Evolutionary conservation across 306 rosid genomes (phyloP), one percentile per base, ranked within the genome.

Genomic region (Geum urbanum): DNA sequence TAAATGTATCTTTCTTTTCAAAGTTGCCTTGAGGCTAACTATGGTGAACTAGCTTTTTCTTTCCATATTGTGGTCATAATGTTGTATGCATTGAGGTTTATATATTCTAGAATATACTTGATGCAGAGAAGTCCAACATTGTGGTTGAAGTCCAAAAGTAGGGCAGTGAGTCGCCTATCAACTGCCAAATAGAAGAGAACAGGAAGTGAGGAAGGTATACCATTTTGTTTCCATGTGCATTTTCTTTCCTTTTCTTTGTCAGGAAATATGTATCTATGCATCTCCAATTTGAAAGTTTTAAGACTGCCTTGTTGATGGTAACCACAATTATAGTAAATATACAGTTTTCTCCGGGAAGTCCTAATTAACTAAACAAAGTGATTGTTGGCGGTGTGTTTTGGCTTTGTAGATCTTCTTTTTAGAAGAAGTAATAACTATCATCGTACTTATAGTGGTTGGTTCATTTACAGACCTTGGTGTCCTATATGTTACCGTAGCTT

Each of bases 111-210:
- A 80, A 52, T 71, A 75, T 87, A 77, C 59, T 92, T 18, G 87
- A 89, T 78, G 77, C 85, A 13, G 84, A 83, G 81, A 88, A 84
- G 85, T 74, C 84, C 1, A 76, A 78, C 77, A 61, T 89, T 52
- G 63, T 49, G 67, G 83, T 66, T 43, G 90, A 84, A 78, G 84
- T 89, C 54, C 85, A 89, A 71, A 84, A 87, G 78, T 81, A 89
- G 76, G 86, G 81, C 59, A 86, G 77, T 15, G 95, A 87, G 84
- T 92, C 92, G 96, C 95, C 91, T 79, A 78, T 85, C 44, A 82
- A 83, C 80, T 72, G 66, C 88, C 86, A 77, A 72, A 82, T 84
- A 43, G 84, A 80, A 63, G 91, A 79, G 73, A 82, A 81, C n/a
- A n/a, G n/a, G n/a, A 60, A 73, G 73, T 45, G 48, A 45, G 11